A percentile compares a stretch with the other conserved stretches of the same genome.
phyloP scores from a whole-genome alignment of 768 basidiomycete genomes.

The Phaeolepiota aurea region DNA sequence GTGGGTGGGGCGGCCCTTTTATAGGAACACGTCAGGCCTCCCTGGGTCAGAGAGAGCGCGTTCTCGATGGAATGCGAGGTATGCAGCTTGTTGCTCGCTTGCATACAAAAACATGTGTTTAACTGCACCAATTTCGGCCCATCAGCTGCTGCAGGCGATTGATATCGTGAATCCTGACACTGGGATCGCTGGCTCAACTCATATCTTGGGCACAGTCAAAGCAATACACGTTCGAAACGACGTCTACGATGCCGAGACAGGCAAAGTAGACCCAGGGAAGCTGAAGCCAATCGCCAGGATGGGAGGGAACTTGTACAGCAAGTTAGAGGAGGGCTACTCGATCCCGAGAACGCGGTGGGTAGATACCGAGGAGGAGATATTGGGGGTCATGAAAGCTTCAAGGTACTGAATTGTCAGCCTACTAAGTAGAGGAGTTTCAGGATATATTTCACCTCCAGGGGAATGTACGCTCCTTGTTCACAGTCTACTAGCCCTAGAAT shows the following conservation, averaged over 20 bases:
- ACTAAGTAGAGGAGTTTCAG: not conserved
- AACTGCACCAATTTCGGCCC: too few species aligned
- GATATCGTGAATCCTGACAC: conserved; percentile 32
- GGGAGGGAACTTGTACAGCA: conserved; percentile 42
- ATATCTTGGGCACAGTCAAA: conserved; percentile 47
- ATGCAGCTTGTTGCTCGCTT: too few species aligned
- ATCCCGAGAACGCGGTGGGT: conserved; percentile 48
- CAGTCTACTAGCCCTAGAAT: conserved; percentile 2
- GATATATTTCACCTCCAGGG: not conserved
- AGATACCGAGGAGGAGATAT: conserved; percentile 25
- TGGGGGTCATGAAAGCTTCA: not conserved
- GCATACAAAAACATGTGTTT: too few species aligned
- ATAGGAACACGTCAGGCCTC: conserved; percentile 38
- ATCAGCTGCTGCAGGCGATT: conserved; percentile 33
- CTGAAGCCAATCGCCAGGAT: conserved; percentile 42
- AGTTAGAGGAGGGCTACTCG: conserved; percentile 37
- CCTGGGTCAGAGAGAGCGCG: conserved; percentile 56
- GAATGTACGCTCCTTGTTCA: not conserved
- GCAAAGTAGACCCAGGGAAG: conserved; percentile 38
- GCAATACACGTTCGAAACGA: conserved; percentile 52
- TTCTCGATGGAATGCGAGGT: conserved; percentile 58
- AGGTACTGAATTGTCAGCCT: not conserved
- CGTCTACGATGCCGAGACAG: conserved; percentile 22
- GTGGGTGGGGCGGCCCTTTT: conserved; percentile 1
- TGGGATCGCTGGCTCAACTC: conserved; percentile 22